phyloP scores from a whole-genome alignment of 371 early-diverging fungal genomes.

The Syncephalastrum contaminatum region DNA sequence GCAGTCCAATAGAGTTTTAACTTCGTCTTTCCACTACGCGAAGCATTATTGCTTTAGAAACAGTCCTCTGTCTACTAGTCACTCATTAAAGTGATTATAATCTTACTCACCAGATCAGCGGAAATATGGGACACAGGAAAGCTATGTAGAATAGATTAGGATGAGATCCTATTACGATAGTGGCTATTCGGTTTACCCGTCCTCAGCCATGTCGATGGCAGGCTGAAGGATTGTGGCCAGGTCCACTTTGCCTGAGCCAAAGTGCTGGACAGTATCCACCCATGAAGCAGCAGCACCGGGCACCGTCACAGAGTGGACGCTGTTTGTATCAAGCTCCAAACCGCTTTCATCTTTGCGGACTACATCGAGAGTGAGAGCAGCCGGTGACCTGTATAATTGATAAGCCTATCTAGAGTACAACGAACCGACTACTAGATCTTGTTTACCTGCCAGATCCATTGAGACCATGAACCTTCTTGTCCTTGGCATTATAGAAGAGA shows the following conservation, averaged over 20 bases:
- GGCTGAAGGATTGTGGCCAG: conserved; percentile 63
- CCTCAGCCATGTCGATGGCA: conserved; percentile 71
- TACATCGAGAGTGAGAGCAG: conserved; percentile 53
- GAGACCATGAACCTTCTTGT: conserved; percentile 55
- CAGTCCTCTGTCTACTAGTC: neutral
- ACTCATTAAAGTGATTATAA: neutral
- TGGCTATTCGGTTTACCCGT: conserved; percentile 67
- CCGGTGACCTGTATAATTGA: conserved; percentile 56
- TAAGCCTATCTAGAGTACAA: neutral
- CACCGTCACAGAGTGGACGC: conserved; percentile 69
- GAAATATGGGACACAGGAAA: conserved; percentile 44
- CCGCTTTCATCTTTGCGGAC: conserved; percentile 31
- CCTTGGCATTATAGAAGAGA: conserved; percentile 72
- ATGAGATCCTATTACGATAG: too few relatives aligned
- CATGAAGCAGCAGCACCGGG: conserved; percentile 88
- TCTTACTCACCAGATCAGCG: conserved; percentile 19
- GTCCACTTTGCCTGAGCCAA: conserved; percentile 72
- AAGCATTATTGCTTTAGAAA: neutral
- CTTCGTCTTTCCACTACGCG: conserved; percentile 58
- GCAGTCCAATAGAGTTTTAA: conserved; percentile 33
- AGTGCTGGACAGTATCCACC: conserved; percentile 65
- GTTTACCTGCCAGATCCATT: conserved; percentile 76
- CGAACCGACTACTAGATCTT: neutral
- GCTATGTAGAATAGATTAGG: conserved; percentile 19
- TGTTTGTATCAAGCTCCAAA: conserved; percentile 40